Evolutionary conservation across 805 yeast species (phyloP).

Genomic region (Pichia membranifaciens): DNA sequence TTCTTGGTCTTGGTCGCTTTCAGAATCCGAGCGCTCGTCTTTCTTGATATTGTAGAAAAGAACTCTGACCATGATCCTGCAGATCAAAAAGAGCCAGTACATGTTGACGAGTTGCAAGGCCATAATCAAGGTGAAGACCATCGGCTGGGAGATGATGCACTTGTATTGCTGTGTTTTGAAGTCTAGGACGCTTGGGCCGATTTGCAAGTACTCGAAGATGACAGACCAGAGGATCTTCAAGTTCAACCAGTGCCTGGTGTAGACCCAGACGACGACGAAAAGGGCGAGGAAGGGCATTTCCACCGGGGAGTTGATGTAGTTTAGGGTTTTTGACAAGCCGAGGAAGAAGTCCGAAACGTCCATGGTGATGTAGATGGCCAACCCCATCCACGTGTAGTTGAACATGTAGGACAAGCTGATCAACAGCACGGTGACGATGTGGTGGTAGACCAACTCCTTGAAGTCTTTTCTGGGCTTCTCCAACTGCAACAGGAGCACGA

Average conservation of each 20-base stretch:
- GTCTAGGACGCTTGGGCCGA: constrained; percentile 75
- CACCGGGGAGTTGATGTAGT: constrained; percentile 66
- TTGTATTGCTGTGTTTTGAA: constrained; percentile 92
- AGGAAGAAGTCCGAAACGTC: constrained; percentile 89
- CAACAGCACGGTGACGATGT: constrained; percentile 81
- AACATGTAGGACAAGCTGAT: constrained; percentile 85
- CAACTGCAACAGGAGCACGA: constrained; percentile 71
- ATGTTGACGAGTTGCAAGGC: constrained; percentile 81
- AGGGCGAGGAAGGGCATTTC: constrained; percentile 61
- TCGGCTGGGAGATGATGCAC: constrained; percentile 91
- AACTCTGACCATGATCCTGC: constrained; percentile 69
- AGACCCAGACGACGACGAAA: constrained; percentile 75
- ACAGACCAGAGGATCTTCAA: constrained; percentile 77
- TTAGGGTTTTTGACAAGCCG: constrained; percentile 77
- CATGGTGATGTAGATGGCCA: constrained; percentile 89
- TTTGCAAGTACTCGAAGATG: constrained; percentile 77
- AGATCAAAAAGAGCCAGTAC: constrained; percentile 81
- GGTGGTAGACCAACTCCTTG: constrained; percentile 87
- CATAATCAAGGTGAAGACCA: constrained; percentile 69
- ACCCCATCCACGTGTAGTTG: constrained; percentile 95
- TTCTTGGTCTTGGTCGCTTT: too few species aligned
- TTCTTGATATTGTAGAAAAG: constrained; percentile 52
- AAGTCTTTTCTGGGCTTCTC: constrained; percentile 96
- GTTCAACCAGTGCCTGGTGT: constrained; percentile 83
- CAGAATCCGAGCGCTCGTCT: constrained; percentile 88